These are phyloP conservation scores for Multifurca ochricompacta DNA, from an alignment of 768 basidiomycete genomes.

Conservation along the genomic window DNA sequence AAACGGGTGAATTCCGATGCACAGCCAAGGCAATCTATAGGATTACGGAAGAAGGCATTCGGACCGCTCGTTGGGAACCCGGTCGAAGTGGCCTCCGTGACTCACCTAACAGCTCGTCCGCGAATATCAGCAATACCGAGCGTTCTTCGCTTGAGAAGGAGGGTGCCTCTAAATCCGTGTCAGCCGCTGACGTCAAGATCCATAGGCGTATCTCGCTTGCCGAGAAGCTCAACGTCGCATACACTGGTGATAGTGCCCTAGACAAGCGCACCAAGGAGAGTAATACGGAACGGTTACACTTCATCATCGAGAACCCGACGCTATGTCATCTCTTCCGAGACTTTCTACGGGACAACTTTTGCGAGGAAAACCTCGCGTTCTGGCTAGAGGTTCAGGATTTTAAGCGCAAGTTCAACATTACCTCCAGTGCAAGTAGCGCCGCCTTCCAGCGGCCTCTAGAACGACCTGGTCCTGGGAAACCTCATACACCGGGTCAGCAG, in stretches of 20 bases:
- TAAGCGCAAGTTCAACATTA: conserved; percentile 91
- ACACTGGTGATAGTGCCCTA: conserved; percentile 42
- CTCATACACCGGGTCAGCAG: conserved; percentile 60
- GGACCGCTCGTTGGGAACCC: conserved; percentile 76
- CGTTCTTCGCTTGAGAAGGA: conserved; percentile 56
- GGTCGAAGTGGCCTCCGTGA: conserved; percentile 33
- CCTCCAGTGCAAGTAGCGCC: conserved; percentile 53
- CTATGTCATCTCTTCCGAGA: conserved; percentile 89
- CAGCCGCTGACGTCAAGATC: conserved; percentile 53
- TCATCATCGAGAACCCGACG: conserved; percentile 89
- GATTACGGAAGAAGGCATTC: conserved; percentile 86
- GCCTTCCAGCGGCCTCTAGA: conserved; percentile 36
- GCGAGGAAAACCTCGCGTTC: conserved; percentile 96
- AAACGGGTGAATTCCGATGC: conserved; percentile 94
- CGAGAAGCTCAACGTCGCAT: conserved; percentile 56
- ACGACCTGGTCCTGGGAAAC: conserved; percentile 25
- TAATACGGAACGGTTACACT: conserved; percentile 83
- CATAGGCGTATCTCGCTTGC: conserved; percentile 74
- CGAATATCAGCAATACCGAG: conserved; percentile 42
- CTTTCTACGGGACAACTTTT: conserved; percentile 89
- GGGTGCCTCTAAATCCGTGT: conserved; percentile 24
- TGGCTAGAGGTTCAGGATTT: conserved; percentile 98
- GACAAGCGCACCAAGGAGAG: conserved; percentile 65
- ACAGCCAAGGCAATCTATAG: conserved; percentile 93
- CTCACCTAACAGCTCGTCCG: conserved; percentile 60